A percentile compares a stretch with the other conserved stretches of the same genome.
These are phyloP conservation scores for Rhizopogon salebrosus DNA, from an alignment of 768 basidiomycete genomes.

Conservation along the genomic window DNA sequence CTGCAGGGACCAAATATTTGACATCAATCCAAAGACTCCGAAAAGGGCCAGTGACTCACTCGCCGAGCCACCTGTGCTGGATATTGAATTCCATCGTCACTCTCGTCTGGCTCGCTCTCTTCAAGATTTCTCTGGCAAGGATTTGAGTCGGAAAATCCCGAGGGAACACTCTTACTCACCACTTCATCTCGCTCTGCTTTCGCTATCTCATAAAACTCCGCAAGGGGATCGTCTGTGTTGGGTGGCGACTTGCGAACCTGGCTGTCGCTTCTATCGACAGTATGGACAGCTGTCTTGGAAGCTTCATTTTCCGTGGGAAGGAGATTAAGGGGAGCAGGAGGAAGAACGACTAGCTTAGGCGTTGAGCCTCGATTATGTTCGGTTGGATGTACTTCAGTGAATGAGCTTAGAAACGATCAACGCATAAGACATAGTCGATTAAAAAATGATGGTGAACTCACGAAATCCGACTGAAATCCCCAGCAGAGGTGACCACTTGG, in stretches of 20 bases:
- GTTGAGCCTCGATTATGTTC: background rate
- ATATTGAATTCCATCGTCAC: conserved; percentile 16
- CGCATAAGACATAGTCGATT: background rate
- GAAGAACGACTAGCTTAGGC: conserved; percentile 13
- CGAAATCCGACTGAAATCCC: conserved; percentile 45
- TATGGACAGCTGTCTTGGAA: background rate
- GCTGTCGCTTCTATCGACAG: background rate
- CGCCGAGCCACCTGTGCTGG: conserved; percentile 5
- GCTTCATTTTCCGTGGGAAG: background rate
- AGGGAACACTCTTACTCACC: conserved; percentile 24
- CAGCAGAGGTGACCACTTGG: conserved; percentile 1
- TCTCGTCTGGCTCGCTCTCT: conserved; percentile 31
- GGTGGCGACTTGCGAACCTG: conserved; percentile 19
- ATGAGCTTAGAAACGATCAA: background rate
- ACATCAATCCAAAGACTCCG: background rate
- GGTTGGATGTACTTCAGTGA: background rate
- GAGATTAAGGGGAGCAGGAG: conserved; percentile 20
- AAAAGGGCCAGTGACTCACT: background rate
- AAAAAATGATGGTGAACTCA: conserved; percentile 21
- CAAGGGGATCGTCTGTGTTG: conserved; percentile 47
- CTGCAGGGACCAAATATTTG: conserved; percentile 24
- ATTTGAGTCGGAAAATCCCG: conserved; percentile 14
- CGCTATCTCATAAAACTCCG: conserved; percentile 59
- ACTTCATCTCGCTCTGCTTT: conserved; percentile 40
- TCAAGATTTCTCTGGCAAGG: conserved; percentile 31